Percentiles rank a stretch among this genome's conserved stretches.
These are phyloP conservation scores for Ceratobasidium papillatum DNA, from an alignment of 1,284 basidiomycete species.

Conservation along the genomic window DNA sequence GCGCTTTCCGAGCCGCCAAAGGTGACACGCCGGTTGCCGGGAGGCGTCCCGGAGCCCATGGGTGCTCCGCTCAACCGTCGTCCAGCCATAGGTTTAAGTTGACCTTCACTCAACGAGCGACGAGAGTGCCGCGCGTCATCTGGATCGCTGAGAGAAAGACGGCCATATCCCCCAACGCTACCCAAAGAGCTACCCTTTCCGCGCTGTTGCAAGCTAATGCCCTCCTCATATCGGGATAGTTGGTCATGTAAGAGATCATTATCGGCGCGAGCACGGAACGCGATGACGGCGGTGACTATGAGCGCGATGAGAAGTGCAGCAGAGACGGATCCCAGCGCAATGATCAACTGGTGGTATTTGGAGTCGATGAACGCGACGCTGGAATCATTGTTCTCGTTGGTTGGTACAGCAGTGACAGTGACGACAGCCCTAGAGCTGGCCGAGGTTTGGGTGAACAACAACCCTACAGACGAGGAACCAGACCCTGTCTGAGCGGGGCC, in stretches of 20 bases:
- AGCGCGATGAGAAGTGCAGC: constrained; percentile 21
- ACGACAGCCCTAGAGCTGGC: neutral
- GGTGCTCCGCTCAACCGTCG: constrained; percentile 7
- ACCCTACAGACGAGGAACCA: constrained; percentile 1
- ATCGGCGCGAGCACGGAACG: constrained; percentile 33
- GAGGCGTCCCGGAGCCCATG: constrained; percentile 4
- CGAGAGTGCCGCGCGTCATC: neutral
- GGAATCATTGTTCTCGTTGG: neutral
- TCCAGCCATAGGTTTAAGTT: neutral
- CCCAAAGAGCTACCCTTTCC: neutral
- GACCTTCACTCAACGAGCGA: constrained; percentile 2
- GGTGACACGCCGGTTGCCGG: constrained; percentile 2
- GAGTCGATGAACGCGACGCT: constrained; percentile 21
- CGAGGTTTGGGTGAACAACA: constrained; percentile 8
- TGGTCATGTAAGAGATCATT: constrained; percentile 20
- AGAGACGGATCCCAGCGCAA: constrained; percentile 14
- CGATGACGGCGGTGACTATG: constrained; percentile 11
- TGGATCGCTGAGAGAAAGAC: constrained; percentile 18
- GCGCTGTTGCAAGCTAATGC: neutral
- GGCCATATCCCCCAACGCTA: constrained; percentile 18
- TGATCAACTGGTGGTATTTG: constrained; percentile 35
- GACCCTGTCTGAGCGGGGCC: neutral
- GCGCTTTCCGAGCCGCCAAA: constrained; percentile 7
- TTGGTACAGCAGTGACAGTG: neutral
- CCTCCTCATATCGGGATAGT: constrained; percentile 16